A percentile compares a stretch with the other conserved stretches of the same genome.
These are phyloP conservation scores for Lactarius vividus DNA, from an alignment of 768 basidiomycete species.

Conservation along the genomic window DNA sequence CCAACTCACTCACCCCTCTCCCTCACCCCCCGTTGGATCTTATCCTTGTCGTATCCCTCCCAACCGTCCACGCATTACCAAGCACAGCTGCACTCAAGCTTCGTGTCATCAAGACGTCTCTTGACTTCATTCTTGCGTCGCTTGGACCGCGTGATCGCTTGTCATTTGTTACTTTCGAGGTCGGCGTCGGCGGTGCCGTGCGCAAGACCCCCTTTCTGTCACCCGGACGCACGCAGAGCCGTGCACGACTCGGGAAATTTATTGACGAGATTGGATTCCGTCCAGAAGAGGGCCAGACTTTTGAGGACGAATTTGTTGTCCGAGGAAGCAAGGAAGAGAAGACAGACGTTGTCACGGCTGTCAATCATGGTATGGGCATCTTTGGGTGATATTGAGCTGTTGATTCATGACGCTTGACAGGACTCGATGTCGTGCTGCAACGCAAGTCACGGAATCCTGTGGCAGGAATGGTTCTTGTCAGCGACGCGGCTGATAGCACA, in stretches of 20 bases:
- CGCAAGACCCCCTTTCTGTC: slow-evolving; percentile 93
- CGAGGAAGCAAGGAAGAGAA: slow-evolving; percentile 85
- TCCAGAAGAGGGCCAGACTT: slow-evolving; percentile 35
- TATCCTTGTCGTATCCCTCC: slow-evolving; percentile 87
- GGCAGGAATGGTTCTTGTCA: slow-evolving; percentile 89
- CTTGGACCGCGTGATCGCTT: slow-evolving; percentile 77
- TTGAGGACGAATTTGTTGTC: slow-evolving; percentile 56
- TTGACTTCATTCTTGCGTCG: slow-evolving; percentile 82
- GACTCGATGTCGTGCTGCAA: slow-evolving; percentile 86
- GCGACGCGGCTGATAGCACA: slow-evolving; percentile 89
- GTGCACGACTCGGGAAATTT: slow-evolving; percentile 69
- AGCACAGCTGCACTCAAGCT: slow-evolving; percentile 84
- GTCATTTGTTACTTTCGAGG: slow-evolving; percentile 90
- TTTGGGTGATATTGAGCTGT: not conserved
- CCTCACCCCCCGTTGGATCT: slow-evolving; percentile 89
- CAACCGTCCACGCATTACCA: slow-evolving; percentile 64
- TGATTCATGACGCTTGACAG: not conserved
- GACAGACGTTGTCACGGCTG: slow-evolving; percentile 97
- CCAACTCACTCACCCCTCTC: slow-evolving; percentile 76
- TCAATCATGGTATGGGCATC: slow-evolving; percentile 75
- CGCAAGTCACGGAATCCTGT: slow-evolving; percentile 89
- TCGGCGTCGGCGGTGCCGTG: slow-evolving; percentile 76
- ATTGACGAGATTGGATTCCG: slow-evolving; percentile 62
- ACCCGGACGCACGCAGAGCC: slow-evolving; percentile 65
- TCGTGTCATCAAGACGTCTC: slow-evolving; percentile 82